phyloP scores from a whole-genome alignment of 1,284 basidiomycete genomes.

The Ceratobasidium sp. region DNA sequence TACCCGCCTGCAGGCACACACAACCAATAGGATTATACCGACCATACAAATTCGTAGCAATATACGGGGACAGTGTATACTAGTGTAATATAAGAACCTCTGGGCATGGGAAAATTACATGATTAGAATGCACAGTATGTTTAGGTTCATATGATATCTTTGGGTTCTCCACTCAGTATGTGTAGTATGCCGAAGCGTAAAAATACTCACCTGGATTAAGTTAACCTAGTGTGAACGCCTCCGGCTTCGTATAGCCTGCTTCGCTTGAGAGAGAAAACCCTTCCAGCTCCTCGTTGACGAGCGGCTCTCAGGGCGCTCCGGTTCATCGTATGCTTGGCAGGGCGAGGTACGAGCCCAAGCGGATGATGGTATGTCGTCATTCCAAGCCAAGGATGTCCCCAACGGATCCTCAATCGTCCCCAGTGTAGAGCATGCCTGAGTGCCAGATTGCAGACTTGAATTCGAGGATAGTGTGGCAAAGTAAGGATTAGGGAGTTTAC shows the following conservation, averaged over 20 bases:
- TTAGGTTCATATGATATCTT: conserved; percentile 1
- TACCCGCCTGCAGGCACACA: conserved; percentile 19
- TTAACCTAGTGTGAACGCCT: not conserved
- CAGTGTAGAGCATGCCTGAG: not conserved
- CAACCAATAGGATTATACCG: conserved; percentile 16
- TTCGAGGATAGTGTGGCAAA: conserved; percentile 19
- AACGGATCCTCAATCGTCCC: not conserved
- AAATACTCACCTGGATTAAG: conserved; percentile 1
- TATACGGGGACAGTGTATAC: conserved; percentile 22
- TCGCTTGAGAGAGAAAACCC: conserved; percentile 16
- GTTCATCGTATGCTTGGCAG: conserved; percentile 3
- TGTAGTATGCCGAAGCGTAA: not conserved
- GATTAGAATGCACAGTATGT: conserved; percentile 1
- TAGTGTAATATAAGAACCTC: conserved; percentile 37
- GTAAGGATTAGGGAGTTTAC: conserved; percentile 34
- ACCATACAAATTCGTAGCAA: not conserved
- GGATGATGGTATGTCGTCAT: not conserved
- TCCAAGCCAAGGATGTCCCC: conserved; percentile 16
- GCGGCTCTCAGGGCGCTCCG: not conserved
- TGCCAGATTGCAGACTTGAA: not conserved
- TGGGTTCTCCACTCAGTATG: conserved; percentile 7
- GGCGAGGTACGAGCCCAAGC: not conserved
- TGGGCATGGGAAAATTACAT: not conserved
- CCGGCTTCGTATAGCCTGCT: conserved; percentile 4
- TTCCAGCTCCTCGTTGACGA: conserved; percentile 10